Evolutionary conservation across 1,284 basidiomycete genomes (phyloP).

Genomic region (Testicularia cyperi): DNA sequence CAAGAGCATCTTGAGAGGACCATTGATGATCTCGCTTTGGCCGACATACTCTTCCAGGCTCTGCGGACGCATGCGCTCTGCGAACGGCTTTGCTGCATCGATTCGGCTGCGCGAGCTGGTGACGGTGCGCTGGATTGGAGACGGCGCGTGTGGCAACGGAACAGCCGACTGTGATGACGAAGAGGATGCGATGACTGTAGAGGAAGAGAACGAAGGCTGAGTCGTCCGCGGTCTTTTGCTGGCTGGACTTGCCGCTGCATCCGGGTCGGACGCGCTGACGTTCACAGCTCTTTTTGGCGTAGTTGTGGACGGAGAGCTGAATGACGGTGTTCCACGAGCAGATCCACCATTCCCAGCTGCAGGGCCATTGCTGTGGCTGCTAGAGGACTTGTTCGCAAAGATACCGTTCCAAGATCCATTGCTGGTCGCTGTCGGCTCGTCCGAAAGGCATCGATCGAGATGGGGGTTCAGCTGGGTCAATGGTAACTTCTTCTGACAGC

Average conservation of each 20-base stretch:
- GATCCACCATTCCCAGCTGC: no score
- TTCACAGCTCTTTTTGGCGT: no score
- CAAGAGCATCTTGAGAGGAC: slow-evolving; percentile 47
- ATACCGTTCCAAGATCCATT: slow-evolving; percentile 22
- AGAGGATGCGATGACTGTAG: no score
- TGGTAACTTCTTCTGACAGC: slow-evolving; percentile 33
- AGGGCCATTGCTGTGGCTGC: no score
- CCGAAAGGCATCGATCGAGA: slow-evolving; percentile 46
- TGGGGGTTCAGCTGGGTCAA: slow-evolving; percentile 50
- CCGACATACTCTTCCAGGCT: slow-evolving; percentile 52
- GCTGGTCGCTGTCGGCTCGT: slow-evolving; percentile 6
- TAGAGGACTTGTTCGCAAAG: neutral
- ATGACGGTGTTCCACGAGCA: no score
- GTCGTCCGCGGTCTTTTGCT: no score
- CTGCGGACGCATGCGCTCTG: slow-evolving; percentile 53
- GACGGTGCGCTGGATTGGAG: neutral
- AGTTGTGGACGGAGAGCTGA: no score
- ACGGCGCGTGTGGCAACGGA: no score
- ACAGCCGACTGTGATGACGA: neutral
- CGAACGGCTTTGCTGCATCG: slow-evolving; percentile 48
- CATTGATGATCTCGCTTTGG: slow-evolving; percentile 44
- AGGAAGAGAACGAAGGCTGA: no score
- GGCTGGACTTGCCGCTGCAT: no score
- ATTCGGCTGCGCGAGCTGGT: slow-evolving; percentile 21
- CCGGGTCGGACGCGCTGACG: no score